Conservation (phyloP, 257 asterid species). For the Solanum arcanum region DNA sequence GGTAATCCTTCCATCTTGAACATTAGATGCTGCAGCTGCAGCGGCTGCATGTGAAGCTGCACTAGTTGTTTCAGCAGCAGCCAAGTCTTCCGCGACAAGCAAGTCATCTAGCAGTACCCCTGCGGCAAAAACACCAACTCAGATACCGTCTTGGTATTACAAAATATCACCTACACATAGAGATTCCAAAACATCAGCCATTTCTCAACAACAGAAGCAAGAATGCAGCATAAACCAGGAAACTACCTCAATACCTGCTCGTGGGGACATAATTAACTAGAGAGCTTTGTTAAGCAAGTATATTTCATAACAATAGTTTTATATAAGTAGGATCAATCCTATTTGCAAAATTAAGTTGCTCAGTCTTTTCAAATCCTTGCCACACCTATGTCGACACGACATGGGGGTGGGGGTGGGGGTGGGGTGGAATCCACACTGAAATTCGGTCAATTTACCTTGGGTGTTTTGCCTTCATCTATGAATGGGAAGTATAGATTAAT, state of each 20-base stretch:
- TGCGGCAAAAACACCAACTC: constrained; percentile 7
- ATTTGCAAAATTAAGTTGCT: background rate
- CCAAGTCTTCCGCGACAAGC: constrained; percentile 94
- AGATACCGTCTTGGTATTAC: background rate
- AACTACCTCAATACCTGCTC: background rate
- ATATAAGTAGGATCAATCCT: background rate
- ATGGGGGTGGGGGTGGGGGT: background rate
- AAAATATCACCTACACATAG: background rate
- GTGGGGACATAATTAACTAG: background rate
- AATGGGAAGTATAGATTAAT: background rate
- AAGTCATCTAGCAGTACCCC: constrained; percentile 93
- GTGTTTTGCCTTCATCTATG: background rate
- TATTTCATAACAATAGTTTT: background rate
- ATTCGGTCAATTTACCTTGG: background rate
- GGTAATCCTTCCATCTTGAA: constrained; percentile 51
- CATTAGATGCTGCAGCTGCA: constrained; percentile 61
- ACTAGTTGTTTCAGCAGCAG: constrained; percentile 94
- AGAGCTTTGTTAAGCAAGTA: background rate
- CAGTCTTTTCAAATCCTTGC: background rate
- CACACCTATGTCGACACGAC: background rate
- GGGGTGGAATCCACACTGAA: background rate
- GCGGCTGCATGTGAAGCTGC: constrained; percentile 99
- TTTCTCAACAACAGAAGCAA: background rate
- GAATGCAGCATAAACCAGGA: background rate
- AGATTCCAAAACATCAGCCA: background rate